Percentiles rank a stretch among this genome's conserved stretches.
Conservation (phyloP, 2,329 filamentous ascomycete genomes). For the Tolypocladium inflatum region DNA sequence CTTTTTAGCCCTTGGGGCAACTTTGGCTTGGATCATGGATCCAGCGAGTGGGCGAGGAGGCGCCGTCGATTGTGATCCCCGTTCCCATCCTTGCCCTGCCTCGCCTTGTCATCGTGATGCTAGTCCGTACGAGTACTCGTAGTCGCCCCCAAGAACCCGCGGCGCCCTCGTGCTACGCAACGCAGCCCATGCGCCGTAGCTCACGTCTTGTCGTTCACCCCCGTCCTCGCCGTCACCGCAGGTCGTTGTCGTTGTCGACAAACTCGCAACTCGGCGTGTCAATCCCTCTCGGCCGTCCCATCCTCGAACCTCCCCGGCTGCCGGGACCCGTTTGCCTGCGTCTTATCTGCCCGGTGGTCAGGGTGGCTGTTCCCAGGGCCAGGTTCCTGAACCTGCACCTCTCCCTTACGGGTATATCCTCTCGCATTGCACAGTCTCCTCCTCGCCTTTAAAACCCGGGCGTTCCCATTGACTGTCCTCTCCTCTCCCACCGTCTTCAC, state of each 20-base stretch:
- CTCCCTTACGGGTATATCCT: background rate
- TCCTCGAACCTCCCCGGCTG: background rate
- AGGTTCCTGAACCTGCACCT: conserved; percentile 1
- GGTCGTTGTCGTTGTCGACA: background rate
- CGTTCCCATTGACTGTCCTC: background rate
- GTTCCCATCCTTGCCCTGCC: background rate
- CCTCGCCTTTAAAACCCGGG: background rate
- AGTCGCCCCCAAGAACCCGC: background rate
- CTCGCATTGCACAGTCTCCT: background rate
- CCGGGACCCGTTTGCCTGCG: background rate
- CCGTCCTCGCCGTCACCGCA: background rate
- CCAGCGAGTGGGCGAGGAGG: background rate
- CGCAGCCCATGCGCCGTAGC: background rate
- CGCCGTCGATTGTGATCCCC: background rate
- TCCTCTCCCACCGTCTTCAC: background rate
- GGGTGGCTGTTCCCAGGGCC: background rate
- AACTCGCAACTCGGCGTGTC: background rate
- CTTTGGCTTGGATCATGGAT: background rate
- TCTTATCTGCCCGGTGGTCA: background rate
- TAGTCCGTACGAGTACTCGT: too few relatives aligned
- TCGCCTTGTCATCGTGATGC: background rate
- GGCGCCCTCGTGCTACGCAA: background rate
- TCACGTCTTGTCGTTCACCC: background rate
- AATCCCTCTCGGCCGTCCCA: background rate
- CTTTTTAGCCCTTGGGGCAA: conserved; percentile 1